Evolutionary conservation across 1,284 basidiomycete species (phyloP), one percentile per base, ranked within the genome.

Genomic region (Austroboletus olivaceoglutinosus): DNA sequence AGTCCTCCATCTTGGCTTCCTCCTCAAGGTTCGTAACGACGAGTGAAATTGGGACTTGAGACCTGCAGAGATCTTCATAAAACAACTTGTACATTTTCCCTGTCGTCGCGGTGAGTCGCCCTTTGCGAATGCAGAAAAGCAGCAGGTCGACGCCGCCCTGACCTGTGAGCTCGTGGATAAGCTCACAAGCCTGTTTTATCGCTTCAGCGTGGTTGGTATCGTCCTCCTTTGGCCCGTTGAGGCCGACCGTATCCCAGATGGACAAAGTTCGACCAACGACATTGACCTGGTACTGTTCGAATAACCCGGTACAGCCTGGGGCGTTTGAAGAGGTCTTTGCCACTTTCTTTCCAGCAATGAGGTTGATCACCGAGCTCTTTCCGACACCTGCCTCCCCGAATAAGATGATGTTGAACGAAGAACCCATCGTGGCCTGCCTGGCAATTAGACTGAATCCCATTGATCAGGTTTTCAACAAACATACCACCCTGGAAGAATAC

Each of bases 201-300:
- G 71, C 70, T 10, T 62, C 37, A 50, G 52, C 18, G 53, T 58
- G 48, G 51, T 56, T 6, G 41, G 47, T 46, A 12, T 56, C 49
- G 8, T 45, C 51, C 12, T 52, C 37, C 15, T 40, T 4, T 5
- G 19, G 27, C 22, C 50, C 63, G 19, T 67, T 61, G 42, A 68
- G 48, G 18, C 65, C 63, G 3, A 66, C 64, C 15, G 73, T 75
- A 41, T 74, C 72, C 67, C 69, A 75, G 36, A 74, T 48, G 2
- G 51, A 47, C 46, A 69, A 63, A 36, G 55, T 50, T 30, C 54
- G 50, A 34, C 47, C 23, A 37, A 56, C 58, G 5, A 56, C 54
- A 18, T 54, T 55, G 45, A 66, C 37, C 33, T 48, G 43, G 40
- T 69, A 53, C 11, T 48, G 31, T 30, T 39, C n/a, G n/a, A 48